Evolutionary conservation across 176 grass and related monocot genomes (phyloP), one percentile per base, ranked within the genome.

Genomic region (Oryza meridionalis): DNA sequence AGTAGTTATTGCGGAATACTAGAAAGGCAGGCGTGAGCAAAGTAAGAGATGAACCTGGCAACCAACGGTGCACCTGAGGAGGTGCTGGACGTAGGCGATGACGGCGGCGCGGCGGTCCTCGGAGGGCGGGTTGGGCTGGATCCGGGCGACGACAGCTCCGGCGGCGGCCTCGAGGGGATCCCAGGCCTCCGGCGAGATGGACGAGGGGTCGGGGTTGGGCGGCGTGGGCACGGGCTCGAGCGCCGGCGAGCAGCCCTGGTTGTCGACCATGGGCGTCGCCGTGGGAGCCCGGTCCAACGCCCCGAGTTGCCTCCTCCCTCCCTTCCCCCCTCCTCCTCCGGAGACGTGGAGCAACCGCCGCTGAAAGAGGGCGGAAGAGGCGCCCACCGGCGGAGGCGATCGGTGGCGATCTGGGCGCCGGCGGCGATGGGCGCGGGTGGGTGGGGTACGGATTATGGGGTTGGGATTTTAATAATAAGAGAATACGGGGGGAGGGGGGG

Each of bases 111-210:
- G 88, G 51, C 93, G 88, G 35, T 42, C 65, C 61, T 98, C 91
- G 12, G 93, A 98, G 51, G 86, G 45, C 17, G 75, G 49, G 73
- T 89, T 95, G n/a, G 96, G 96, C 82, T 91, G 91, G 76, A 98
- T 88, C 80, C 70, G 86, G 31, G 44, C 37, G 50, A 95, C 42
- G 13, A 98, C 87, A 7, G 92, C 77, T 69, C 51, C 43, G 9
- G 93, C 77, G 43, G 96, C 96, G 69, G 66, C 31, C 90, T 98
- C 96, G 37, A 94, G 88, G 35, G 69, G 93, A 43, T 45, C 64
- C 93, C 93, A 95, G 17, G 65, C 71, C 29, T 84, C 80, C 7
- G 82, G 72, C 61, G 84, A 84, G 38, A 98, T 88, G 12, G 80
- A 83, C 21, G 76, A 69, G 7, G 87, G 96, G 69, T 95, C 85